phyloP scores from a whole-genome alignment of 1,139 yeast species.

The Blastobotrys persicus region DNA sequence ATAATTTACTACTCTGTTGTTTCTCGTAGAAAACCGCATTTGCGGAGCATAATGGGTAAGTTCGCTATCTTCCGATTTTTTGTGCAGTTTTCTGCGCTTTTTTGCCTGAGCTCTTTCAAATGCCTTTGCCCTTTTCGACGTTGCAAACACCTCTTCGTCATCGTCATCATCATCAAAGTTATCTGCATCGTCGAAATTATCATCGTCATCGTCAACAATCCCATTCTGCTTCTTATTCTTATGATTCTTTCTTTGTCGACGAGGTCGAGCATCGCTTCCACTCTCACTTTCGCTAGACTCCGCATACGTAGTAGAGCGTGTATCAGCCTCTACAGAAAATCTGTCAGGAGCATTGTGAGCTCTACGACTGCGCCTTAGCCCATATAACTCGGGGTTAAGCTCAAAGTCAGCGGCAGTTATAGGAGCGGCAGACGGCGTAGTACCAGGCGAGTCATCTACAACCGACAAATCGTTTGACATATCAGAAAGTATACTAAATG shows the following conservation, averaged over 20 bases:
- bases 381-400: slow-evolving; percentile 80
- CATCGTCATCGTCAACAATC: slow-evolving; percentile 15
- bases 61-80: slow-evolving; percentile 28
- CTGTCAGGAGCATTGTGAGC: slow-evolving; percentile 53
- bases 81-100: slow-evolving; percentile 29
- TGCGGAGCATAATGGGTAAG: slow-evolving; percentile 30
- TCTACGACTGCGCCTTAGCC: slow-evolving; percentile 83
- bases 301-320: slow-evolving; percentile 25
- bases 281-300: slow-evolving; percentile 26
- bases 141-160: slow-evolving; percentile 35
- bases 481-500: not conserved
- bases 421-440: slow-evolving; percentile 7
- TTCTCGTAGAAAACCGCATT: slow-evolving; percentile 74
- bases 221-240: slow-evolving; percentile 14
- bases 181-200: slow-evolving; percentile 28
- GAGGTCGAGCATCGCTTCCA: slow-evolving; percentile 12
- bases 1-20: slow-evolving; percentile 68
- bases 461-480: not conserved
- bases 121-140: slow-evolving; percentile 23
- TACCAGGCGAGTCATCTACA: not conserved
- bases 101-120: slow-evolving; percentile 19
- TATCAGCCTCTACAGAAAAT: slow-evolving; percentile 44
- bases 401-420: slow-evolving; percentile 25
- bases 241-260: slow-evolving; percentile 12
- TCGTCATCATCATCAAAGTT: slow-evolving; percentile 37